Base-by-base conservation (phyloP, 352 stramenopile genomes). In the Globisporangium ultimum region DNA sequence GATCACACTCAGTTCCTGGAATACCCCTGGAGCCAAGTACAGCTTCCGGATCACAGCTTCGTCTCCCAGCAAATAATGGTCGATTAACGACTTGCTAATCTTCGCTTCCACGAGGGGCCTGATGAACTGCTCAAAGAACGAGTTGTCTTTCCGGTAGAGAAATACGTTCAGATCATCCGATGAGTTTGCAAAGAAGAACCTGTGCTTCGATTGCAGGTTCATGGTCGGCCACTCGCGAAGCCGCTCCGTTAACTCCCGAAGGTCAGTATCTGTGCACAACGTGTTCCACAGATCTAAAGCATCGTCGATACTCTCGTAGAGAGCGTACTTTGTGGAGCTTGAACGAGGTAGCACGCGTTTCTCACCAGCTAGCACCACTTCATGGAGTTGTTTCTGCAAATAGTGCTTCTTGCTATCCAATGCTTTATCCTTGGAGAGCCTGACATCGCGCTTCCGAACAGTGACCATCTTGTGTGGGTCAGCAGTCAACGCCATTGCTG, bases 121-220 rank as follows among this genome's bases (percentile, higher is more conserved):
- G 10, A 67, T 68, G 24, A 65, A 64, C 24, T 68, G 21, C 12
- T 70, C 55, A 52, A n/a, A 88, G 46, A 82, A 88, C 3, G 45
- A 22, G 36, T 48, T 64, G 55, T 88, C 78, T 61, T 78, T 81
- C 41, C 70, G 68, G 62, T 63, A 84, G 6, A 88, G 49, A 43
- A 80, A 88, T 17, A 88, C 68, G 55, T 88, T 61, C 8, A 88
- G 32, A 58, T 86, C 76, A 51, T 82, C 68, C 45, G 64, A 80
- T 0, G 66, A 66, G 36, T 86, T 71, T 12, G 47, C 38, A 48
- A 63, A 81, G 64, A 84, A 88, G 41, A 77, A 65, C 14, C 18
- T 47, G 20, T 46, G 28, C 58, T 81, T 84, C 32, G 72, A 58
- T 0, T 24, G 11, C 8, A 38, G 17, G 32, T 36, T 63, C 21